A percentile compares a stretch with the other conserved stretches of the same genome.
Evolutionary conservation across 2,329 filamentous ascomycete species (phyloP).

Genomic region (Cladophialophora bantiana): DNA sequence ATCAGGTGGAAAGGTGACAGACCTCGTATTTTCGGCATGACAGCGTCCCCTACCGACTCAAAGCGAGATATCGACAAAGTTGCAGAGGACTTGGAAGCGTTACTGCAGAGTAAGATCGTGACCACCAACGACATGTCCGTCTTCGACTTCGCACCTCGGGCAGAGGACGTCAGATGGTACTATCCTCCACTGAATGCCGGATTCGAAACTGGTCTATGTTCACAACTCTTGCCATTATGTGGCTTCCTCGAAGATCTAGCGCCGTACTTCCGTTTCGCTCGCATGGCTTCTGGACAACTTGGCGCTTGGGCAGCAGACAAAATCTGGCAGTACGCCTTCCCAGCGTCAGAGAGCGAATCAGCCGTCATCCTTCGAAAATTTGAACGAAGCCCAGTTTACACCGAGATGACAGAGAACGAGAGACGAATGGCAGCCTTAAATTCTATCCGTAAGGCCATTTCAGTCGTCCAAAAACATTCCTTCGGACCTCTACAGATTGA

Average conservation of each 20-base stretch:
- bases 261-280: conserved; percentile 66
- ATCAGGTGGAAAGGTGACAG: conserved; percentile 56
- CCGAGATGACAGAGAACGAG: conserved; percentile 20
- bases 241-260: conserved; percentile 61
- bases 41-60: conserved; percentile 89
- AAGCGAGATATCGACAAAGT: conserved; percentile 75
- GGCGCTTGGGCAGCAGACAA: conserved; percentile 86
- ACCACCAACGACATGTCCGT: conserved; percentile 71
- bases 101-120: conserved; percentile 82
- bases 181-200: conserved; percentile 62
- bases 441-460: conserved; percentile 27
- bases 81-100: conserved; percentile 71
- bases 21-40: conserved; percentile 93
- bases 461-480: conserved; percentile 31
- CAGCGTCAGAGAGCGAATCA: conserved; percentile 40
- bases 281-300: conserved; percentile 68
- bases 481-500: conserved; percentile 25
- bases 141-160: conserved; percentile 65
- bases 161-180: conserved; percentile 64
- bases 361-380: conserved; percentile 26
- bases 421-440: conserved; percentile 26
- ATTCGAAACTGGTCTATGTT: conserved; percentile 71
- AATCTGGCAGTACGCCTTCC: conserved; percentile 76
- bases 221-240: conserved; percentile 61
- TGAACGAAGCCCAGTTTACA: conserved; percentile 31